phyloP scores from a whole-genome alignment of 345 rosid species.

The Angophora floribunda region DNA sequence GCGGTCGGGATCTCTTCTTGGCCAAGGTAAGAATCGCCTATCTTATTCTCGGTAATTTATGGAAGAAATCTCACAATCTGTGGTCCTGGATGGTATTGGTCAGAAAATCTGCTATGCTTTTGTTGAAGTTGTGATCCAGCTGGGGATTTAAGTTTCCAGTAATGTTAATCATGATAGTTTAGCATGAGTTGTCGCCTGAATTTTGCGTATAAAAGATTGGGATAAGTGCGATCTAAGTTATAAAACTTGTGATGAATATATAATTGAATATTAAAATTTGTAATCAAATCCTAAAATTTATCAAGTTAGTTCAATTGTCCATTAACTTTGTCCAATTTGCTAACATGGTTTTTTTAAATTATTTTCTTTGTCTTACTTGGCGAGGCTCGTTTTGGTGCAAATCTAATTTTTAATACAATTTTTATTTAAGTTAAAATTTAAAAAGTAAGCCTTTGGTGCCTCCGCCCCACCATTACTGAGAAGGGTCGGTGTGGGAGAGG shows the following conservation, averaged over 20 bases:
- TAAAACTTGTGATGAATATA: rapidly evolving
- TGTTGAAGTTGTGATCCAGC: background rate
- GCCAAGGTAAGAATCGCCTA: background rate
- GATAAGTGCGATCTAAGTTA: rapidly evolving
- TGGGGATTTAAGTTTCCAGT: background rate
- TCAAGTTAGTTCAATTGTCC: too few species aligned
- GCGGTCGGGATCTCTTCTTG: background rate
- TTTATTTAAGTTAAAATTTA: too few species aligned
- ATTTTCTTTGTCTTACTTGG: too few species aligned
- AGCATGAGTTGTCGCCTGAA: background rate
- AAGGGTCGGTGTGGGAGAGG: background rate
- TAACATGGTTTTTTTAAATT: rapidly evolving
- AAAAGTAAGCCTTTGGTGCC: background rate
- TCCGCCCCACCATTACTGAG: rapidly evolving
- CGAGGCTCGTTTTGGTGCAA: background rate
- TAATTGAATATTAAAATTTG: rapidly evolving
- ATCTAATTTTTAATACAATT: too few species aligned
- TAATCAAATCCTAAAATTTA: rapidly evolving
- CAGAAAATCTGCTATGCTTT: background rate
- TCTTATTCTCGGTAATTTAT: too few species aligned
- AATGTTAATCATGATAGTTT: too few species aligned
- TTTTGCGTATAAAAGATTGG: rapidly evolving
- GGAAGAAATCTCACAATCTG: background rate
- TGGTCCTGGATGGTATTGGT: background rate
- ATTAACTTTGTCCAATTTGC: rapidly evolving